Evolutionary conservation across 1,139 yeast species (phyloP).

Genomic region (Lodderomyces jiufengensis): DNA sequence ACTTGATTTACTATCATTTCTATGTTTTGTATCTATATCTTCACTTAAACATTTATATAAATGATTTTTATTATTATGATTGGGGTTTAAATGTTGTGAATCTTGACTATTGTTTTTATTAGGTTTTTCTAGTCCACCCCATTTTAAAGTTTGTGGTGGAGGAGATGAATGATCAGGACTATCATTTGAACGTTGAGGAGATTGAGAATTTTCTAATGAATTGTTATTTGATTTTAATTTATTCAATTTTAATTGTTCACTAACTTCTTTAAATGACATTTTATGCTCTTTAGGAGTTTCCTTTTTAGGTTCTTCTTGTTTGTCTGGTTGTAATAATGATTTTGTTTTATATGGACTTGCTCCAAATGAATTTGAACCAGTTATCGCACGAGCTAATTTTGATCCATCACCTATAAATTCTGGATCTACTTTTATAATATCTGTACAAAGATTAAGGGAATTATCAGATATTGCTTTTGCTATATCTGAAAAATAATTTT

Average conservation of each 20-base stretch:
- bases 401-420: conserved; percentile 44
- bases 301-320: conserved; percentile 3
- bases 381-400: conserved; percentile 42
- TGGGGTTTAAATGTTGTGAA: no score
- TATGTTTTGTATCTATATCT: conserved; percentile 7
- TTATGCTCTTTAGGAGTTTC: conserved; percentile 17
- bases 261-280: conserved; percentile 37
- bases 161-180: conserved; percentile 8
- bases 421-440: conserved; percentile 37
- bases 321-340: conserved; percentile 35
- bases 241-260: conserved; percentile 23
- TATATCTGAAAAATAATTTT: conserved; percentile 29
- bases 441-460: conserved; percentile 36
- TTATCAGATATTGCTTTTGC: conserved; percentile 36
- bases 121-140: conserved; percentile 24
- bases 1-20: conserved; percentile 3
- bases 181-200: background rate
- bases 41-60: conserved; percentile 12
- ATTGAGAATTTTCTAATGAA: conserved; percentile 2
- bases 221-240: conserved; percentile 8
- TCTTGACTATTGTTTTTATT: no score
- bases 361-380: conserved; percentile 42
- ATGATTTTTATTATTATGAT: no score
- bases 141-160: conserved; percentile 21
- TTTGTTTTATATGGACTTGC: conserved; percentile 40